phyloP scores from a whole-genome alignment of 2,329 filamentous ascomycete genomes.

The Botrytis sinoallii region DNA sequence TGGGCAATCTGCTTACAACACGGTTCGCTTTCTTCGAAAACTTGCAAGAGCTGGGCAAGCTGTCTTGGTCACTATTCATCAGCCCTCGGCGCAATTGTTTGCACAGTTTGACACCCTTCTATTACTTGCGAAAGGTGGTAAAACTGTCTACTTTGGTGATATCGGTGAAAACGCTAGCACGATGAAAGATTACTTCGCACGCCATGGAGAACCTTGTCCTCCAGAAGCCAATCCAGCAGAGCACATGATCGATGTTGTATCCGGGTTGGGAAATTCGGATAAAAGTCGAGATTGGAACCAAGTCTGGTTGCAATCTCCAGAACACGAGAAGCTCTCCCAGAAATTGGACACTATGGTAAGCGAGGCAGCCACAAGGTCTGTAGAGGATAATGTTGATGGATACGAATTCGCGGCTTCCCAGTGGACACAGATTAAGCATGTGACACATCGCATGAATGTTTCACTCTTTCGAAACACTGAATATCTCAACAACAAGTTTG shows the following conservation, averaged over 20 bases:
- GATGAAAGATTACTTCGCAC: slow-evolving; percentile 61
- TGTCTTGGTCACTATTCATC: slow-evolving; percentile 55
- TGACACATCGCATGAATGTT: slow-evolving; percentile 36
- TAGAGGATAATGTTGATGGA: slow-evolving; percentile 41
- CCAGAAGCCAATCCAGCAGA: slow-evolving; percentile 44
- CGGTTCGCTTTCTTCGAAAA: slow-evolving; percentile 59
- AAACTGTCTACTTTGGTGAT: slow-evolving; percentile 67
- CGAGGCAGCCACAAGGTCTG: slow-evolving; percentile 41
- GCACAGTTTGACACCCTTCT: slow-evolving; percentile 58
- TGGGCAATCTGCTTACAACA: slow-evolving; percentile 61
- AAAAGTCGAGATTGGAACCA: slow-evolving; percentile 63
- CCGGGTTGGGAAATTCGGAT: slow-evolving; percentile 44
- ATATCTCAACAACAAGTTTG: slow-evolving; percentile 48
- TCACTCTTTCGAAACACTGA: slow-evolving; percentile 64
- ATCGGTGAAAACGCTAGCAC: slow-evolving; percentile 58
- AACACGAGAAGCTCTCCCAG: slow-evolving; percentile 50
- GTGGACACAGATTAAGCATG: slow-evolving; percentile 42
- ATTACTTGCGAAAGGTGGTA: slow-evolving; percentile 62
- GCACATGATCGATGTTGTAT: slow-evolving; percentile 45
- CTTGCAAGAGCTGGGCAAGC: slow-evolving; percentile 54
- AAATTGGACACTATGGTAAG: slow-evolving; percentile 59
- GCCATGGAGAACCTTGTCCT: slow-evolving; percentile 39
- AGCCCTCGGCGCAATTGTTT: slow-evolving; percentile 53
- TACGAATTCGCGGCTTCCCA: slow-evolving; percentile 52
- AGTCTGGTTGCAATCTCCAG: slow-evolving; percentile 60